Percentiles rank a stretch among this genome's conserved stretches.
These are phyloP conservation scores for Pichia californica DNA, from an alignment of 805 yeast species.

Conservation along the genomic window DNA sequence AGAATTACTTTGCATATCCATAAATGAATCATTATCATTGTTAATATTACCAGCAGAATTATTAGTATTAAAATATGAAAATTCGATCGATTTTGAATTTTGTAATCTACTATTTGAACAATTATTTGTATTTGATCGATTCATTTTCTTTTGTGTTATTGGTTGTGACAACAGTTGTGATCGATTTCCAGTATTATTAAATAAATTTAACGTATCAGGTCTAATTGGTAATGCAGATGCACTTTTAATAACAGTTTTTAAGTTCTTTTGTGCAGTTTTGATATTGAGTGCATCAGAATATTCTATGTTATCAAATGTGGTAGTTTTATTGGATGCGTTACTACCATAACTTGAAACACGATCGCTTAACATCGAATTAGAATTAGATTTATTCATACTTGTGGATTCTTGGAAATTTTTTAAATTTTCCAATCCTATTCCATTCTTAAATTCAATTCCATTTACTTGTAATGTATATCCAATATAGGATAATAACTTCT, in stretches of 20 bases:
- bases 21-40: neutral
- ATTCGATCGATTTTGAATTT: neutral
- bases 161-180: neutral
- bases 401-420: neutral
- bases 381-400: too few relatives aligned
- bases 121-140: neutral
- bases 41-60: neutral
- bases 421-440: neutral
- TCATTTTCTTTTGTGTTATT: neutral
- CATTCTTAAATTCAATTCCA: constrained; percentile 13
- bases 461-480: constrained; percentile 47
- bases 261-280: constrained; percentile 39
- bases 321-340: constrained; percentile 21
- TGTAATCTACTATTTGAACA: neutral
- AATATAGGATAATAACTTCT: constrained; percentile 48
- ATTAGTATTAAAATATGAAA: neutral
- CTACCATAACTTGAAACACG: constrained; percentile 5
- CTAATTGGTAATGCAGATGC: constrained; percentile 30
- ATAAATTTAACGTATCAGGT: constrained; percentile 7
- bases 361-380: neutral
- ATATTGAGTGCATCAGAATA: constrained; percentile 51
- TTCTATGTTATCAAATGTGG: constrained; percentile 26
- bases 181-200: neutral
- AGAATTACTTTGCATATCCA: constrained; percentile 7
- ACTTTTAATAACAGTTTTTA: constrained; percentile 29